Evolutionary conservation across 2,329 filamentous ascomycete genomes (phyloP).

Genomic region (Phaeophleospora eucalypticola): DNA sequence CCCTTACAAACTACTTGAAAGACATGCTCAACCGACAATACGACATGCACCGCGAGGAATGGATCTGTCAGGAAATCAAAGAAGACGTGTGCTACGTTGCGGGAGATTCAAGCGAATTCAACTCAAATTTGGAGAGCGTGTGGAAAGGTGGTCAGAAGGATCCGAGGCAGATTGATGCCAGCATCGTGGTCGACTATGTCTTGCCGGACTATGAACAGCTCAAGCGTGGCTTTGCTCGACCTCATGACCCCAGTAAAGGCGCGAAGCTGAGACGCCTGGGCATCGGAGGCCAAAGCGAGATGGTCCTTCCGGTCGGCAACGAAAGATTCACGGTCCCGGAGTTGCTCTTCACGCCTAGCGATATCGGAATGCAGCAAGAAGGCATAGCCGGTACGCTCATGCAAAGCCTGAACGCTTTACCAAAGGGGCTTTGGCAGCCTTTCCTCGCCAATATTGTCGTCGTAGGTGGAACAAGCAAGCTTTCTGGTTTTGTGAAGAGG

Average conservation of each 20-base stretch:
- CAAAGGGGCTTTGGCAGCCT: conserved; percentile 76
- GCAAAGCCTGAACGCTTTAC: conserved; percentile 69
- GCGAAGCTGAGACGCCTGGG: conserved; percentile 49
- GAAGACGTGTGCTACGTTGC: conserved; percentile 77
- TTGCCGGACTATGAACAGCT: conserved; percentile 71
- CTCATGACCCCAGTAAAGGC: conserved; percentile 67
- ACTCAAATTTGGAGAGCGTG: conserved; percentile 69
- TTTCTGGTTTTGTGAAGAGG: conserved; percentile 77
- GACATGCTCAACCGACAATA: conserved; percentile 89
- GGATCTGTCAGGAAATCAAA: conserved; percentile 95
- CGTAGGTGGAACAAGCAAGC: conserved; percentile 77
- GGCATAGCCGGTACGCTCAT: conserved; percentile 80
- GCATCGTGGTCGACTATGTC: conserved; percentile 82
- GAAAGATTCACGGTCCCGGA: conserved; percentile 90
- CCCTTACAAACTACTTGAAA: conserved; percentile 88
- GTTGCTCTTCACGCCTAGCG: conserved; percentile 78
- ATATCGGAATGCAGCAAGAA: conserved; percentile 78
- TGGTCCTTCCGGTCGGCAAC: conserved; percentile 81
- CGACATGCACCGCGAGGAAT: conserved; percentile 89
- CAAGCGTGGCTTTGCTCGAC: conserved; percentile 66
- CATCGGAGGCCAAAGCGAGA: conserved; percentile 57
- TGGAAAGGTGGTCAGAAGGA: conserved; percentile 74
- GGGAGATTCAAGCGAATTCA: conserved; percentile 48
- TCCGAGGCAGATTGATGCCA: conserved; percentile 42
- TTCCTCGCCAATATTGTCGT: conserved; percentile 83